Percentiles rank a stretch among this genome's conserved stretches.
These are phyloP conservation scores for Saturnispora dispora DNA, from an alignment of 805 yeast species.

Conservation along the genomic window DNA sequence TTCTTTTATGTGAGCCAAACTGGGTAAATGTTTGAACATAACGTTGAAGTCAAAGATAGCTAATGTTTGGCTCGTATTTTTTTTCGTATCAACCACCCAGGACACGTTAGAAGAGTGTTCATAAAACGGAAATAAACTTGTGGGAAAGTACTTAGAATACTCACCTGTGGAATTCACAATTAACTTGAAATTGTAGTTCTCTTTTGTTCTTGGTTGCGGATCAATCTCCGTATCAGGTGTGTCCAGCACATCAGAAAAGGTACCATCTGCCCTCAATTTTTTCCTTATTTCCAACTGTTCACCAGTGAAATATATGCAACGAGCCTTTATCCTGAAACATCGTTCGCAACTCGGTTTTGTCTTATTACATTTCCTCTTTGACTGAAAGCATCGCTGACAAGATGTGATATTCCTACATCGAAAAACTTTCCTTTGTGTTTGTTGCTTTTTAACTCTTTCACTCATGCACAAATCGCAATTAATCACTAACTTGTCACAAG, in stretches of 20 bases:
- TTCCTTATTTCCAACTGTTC: slow-evolving; percentile 9
- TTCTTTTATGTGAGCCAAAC: slow-evolving; percentile 5
- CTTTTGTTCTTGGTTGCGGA: slow-evolving; percentile 12
- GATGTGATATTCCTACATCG: slow-evolving; percentile 16
- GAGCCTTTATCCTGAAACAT: slow-evolving; percentile 10
- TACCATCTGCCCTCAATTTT: neutral
- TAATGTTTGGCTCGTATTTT: slow-evolving; percentile 6
- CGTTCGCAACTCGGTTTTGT: slow-evolving; percentile 12
- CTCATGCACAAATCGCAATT: neutral
- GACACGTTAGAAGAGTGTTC: slow-evolving; percentile 17
- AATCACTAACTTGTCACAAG: neutral
- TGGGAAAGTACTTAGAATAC: slow-evolving; percentile 18
- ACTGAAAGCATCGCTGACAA: slow-evolving; percentile 15
- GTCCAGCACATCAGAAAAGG: neutral
- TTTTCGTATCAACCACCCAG: slow-evolving; percentile 9
- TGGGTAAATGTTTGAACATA: slow-evolving; percentile 11
- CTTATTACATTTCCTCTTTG: slow-evolving; percentile 18
- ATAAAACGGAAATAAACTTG: slow-evolving; percentile 16
- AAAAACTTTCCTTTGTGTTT: slow-evolving; percentile 3
- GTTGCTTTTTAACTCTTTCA: neutral
- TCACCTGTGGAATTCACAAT: slow-evolving; percentile 18
- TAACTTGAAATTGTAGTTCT: slow-evolving; percentile 17
- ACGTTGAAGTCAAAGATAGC: slow-evolving; percentile 16
- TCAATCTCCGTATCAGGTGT: slow-evolving; percentile 12
- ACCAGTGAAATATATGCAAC: slow-evolving; percentile 17